Base-by-base conservation (phyloP, 2,329 filamentous ascomycete genomes). In the Nothopassalora personata region DNA sequence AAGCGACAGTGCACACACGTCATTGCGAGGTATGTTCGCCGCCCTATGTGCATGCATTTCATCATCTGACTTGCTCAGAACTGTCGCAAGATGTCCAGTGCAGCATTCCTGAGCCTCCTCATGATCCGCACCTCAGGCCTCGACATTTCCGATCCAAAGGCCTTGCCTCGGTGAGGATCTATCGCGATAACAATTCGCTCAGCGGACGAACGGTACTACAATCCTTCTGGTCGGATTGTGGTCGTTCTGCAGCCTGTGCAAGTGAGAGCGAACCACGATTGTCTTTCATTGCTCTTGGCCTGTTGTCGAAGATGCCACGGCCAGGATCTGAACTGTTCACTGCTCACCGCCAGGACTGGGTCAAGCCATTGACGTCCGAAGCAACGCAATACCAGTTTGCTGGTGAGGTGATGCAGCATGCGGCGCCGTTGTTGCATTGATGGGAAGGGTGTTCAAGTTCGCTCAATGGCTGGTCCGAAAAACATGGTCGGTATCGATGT, bases 41-140 rank as follows among this genome's bases (percentile, higher is more conserved):
- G 5, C 8, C 7, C 8, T 8, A 1, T 13, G 27, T 23, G 19
- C 2, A 30, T n/a, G 8, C 18, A 18, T 8, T 23, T 11, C 27
- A 30, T 30, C 15, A 27, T 4, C 46, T 48, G 46, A 48, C 46
- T 10, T 27, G 8, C 61, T 66, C 19, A 48, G 46, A 80, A 79
- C 57, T 80, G 77, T 66, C 74, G 75, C 48, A 79, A 79, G 60
- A 70, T 73, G 0, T 70, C 76, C 0, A 74, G 77, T 50, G 70
- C 70, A 9, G 52, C 58, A 1, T 48, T 51, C n/a, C 23, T 58
- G 13, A 63, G 57, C 47, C 52, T 56, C 34, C 43, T 64, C 31
- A 53, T 57, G 31, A 1, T 61, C 31, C 62, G 55, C 4, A 60
- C 59, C 5, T 54, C 47, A 13, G 31, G 60, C 62, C 15, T 53